Percentiles rank a stretch among this genome's conserved stretches.
These are phyloP conservation scores for Rhododendron ferrugineum DNA, from an alignment of 148 eudicot genomes.

Conservation along the genomic window DNA sequence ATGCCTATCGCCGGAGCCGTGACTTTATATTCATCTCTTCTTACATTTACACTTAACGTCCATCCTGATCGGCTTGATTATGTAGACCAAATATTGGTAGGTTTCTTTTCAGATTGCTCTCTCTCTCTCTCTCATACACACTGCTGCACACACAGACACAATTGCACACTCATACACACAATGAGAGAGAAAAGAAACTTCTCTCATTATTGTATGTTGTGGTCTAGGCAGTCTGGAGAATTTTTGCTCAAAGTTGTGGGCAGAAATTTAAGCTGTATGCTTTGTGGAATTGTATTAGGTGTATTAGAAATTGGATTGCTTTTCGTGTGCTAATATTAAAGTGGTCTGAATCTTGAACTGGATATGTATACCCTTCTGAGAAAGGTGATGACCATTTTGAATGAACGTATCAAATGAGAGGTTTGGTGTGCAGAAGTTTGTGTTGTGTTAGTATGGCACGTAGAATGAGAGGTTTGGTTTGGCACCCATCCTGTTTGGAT, in stretches of 20 bases:
- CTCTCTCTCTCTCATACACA: background rate
- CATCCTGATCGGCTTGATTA: constrained; percentile 97
- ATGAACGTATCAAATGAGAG: background rate
- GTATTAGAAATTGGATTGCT: background rate
- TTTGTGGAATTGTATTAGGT: background rate
- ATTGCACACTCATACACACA: background rate
- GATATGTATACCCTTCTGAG: background rate
- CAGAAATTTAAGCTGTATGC: background rate
- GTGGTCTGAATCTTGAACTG: background rate
- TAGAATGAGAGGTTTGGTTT: background rate
- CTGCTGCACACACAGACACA: background rate
- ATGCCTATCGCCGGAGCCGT: constrained; percentile 85
- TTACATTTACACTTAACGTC: constrained; percentile 87
- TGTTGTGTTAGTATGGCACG: background rate
- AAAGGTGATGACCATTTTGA: background rate
- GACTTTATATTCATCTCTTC: constrained; percentile 85
- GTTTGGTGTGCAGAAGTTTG: background rate
- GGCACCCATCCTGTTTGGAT: background rate
- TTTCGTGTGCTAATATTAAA: background rate
- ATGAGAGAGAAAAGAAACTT: background rate
- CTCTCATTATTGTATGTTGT: background rate
- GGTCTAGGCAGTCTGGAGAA: background rate
- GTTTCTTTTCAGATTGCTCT: constrained; percentile 25
- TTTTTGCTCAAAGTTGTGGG: background rate
- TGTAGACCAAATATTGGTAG: constrained; percentile 94